Percentiles rank a stretch among this genome's conserved stretches.
Conservation (phyloP, 371 early-diverging fungal species). For the Chytridium lagenaria region DNA sequence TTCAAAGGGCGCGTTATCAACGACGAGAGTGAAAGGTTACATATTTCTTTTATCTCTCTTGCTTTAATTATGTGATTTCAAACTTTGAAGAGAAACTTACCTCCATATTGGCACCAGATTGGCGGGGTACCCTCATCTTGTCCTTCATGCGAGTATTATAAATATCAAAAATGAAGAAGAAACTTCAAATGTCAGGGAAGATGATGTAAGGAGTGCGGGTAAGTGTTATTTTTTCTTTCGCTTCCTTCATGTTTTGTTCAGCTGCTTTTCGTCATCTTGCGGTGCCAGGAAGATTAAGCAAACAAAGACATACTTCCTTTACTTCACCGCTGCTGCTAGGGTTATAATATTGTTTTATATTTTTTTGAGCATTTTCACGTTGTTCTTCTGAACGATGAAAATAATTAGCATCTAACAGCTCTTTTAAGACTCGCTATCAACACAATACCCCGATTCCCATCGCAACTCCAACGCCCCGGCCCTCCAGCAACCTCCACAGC, state of each 20-base stretch:
- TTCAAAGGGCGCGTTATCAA: not conserved
- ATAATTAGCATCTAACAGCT: not conserved
- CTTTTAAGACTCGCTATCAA: not conserved
- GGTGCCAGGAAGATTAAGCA: too few species aligned
- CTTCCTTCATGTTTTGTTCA: too few species aligned
- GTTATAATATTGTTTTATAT: too few species aligned
- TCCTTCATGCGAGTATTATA: not conserved
- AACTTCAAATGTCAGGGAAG: not conserved
- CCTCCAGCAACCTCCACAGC: not conserved
- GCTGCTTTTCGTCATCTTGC: too few species aligned
- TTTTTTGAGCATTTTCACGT: too few species aligned
- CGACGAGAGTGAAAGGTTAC: not conserved
- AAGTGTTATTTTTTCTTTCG: too few species aligned
- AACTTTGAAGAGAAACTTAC: not conserved
- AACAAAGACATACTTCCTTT: too few species aligned
- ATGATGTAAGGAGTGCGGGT: too few species aligned
- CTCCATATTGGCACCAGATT: not conserved
- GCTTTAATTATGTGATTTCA: not conserved
- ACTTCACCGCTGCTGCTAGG: too few species aligned
- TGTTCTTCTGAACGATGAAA: not conserved
- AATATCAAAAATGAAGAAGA: not conserved
- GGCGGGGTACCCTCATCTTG: not conserved
- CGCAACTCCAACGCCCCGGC: not conserved
- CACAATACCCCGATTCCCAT: not conserved
- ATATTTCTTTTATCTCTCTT: not conserved